A percentile compares a stretch with the other conserved stretches of the same genome.
phyloP scores from a whole-genome alignment of 1,284 basidiomycete species.

The Phenoliferia sp. region DNA sequence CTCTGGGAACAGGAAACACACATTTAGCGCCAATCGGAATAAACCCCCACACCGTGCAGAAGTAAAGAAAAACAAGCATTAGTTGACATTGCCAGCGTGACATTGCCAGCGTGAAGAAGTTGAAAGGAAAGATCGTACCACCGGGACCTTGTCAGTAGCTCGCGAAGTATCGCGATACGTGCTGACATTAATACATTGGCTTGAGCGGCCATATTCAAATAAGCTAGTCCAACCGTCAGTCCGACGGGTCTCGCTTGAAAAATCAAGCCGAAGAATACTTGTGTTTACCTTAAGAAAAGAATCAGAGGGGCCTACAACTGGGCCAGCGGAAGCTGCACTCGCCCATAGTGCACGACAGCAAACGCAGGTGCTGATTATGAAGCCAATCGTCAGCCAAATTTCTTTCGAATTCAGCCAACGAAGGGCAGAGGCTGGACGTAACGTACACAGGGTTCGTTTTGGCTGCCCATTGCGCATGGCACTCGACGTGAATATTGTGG shows the following conservation, averaged over 20 bases:
- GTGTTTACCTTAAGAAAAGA: constrained; percentile 30
- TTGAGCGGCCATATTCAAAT: constrained; percentile 57
- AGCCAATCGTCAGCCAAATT: constrained; percentile 29
- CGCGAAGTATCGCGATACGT: constrained; percentile 59
- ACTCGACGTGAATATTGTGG: constrained; percentile 61
- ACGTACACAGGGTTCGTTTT: constrained; percentile 18
- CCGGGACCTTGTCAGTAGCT: constrained; percentile 57
- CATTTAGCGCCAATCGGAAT: too few relatives aligned
- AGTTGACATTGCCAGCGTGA: too few relatives aligned
- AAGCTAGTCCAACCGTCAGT: constrained; percentile 44
- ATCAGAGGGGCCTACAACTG: constrained; percentile 8
- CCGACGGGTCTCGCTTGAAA: background rate
- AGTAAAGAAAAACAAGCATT: too few relatives aligned
- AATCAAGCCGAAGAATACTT: background rate
- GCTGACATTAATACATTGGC: constrained; percentile 54
- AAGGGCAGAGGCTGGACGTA: too few relatives aligned
- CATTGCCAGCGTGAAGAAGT: too few relatives aligned
- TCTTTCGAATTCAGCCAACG: too few relatives aligned
- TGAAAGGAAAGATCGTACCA: too few relatives aligned
- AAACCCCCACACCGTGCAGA: too few relatives aligned
- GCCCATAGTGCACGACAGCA: constrained; percentile 61
- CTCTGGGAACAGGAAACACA: too few relatives aligned
- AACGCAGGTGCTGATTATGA: constrained; percentile 63
- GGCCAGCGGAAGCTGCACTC: constrained; percentile 23
- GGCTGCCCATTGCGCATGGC: constrained; percentile 58